Conservation (phyloP, 257 asterid species). For the Leptodermis oblonga region DNA sequence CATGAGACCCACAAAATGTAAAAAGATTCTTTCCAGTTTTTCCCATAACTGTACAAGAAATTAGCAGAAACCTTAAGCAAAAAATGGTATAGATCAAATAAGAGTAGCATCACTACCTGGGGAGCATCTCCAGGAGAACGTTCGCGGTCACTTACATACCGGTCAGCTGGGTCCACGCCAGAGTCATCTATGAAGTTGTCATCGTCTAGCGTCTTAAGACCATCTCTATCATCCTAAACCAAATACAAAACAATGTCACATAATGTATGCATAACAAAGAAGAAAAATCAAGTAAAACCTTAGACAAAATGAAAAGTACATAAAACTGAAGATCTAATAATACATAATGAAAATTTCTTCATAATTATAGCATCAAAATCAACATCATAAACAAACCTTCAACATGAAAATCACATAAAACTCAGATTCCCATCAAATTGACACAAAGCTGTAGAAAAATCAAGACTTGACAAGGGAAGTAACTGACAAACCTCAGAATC, state of each 20-base stretch:
- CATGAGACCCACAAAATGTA: neutral
- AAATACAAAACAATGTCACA: constrained; percentile 1
- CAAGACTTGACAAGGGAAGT: neutral
- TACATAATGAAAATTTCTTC: neutral
- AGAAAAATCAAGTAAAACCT: neutral
- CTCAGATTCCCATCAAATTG: neutral
- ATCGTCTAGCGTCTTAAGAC: constrained; percentile 56
- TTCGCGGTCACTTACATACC: constrained; percentile 54
- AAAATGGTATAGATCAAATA: neutral
- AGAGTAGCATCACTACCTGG: constrained; percentile 39
- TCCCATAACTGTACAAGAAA: neutral
- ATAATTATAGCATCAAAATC: neutral
- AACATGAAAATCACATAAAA: neutral
- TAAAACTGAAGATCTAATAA: neutral
- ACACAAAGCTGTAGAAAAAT: neutral
- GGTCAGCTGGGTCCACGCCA: constrained; percentile 73
- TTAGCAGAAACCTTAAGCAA: neutral
- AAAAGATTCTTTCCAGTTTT: neutral
- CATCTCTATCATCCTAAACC: constrained; percentile 69
- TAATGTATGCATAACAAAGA: neutral
- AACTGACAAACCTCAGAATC: constrained; percentile 42
- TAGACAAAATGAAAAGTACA: neutral
- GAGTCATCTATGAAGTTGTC: constrained; percentile 84
- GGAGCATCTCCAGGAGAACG: constrained; percentile 71
- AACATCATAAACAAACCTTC: constrained; percentile 12